Evolutionary conservation across 192 early-diverging fungal genomes (phyloP).

Genomic region (Backusella westeae): DNA sequence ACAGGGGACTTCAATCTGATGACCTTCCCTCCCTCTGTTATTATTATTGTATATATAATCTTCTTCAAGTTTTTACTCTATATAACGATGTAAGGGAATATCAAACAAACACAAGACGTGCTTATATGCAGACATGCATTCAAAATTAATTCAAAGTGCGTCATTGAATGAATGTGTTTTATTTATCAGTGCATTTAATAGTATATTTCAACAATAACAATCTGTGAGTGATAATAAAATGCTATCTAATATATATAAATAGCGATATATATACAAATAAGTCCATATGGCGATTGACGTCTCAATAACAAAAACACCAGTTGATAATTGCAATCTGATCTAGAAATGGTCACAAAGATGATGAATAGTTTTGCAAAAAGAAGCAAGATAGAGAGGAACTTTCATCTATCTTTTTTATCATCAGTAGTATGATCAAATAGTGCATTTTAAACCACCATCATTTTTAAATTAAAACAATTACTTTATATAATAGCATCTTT

Average conservation of each 20-base stretch:
- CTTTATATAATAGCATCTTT: neutral
- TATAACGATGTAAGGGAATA: neutral
- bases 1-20: too few relatives aligned
- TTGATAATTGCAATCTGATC: conserved; percentile 1
- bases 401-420: neutral
- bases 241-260: too few relatives aligned
- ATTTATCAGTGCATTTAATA: neutral
- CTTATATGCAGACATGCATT: neutral
- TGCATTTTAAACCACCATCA: neutral
- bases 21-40: too few relatives aligned
- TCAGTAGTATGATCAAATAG: conserved; percentile 4
- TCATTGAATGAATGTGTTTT: neutral
- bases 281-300: neutral
- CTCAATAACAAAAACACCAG: neutral
- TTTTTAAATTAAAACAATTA: neutral
- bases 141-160: neutral
- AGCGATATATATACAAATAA: neutral
- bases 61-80: neutral
- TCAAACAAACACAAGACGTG: neutral
- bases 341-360: neutral
- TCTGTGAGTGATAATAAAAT: too few relatives aligned
- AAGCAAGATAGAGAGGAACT: neutral
- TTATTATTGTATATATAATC: too few relatives aligned
- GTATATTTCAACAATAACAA: too few relatives aligned
- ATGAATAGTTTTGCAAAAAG: neutral